Percentiles rank a stretch among this genome's conserved stretches.
Conservation (phyloP, 2,329 filamentous ascomycete species). For the Colletotrichum camelliae region DNA sequence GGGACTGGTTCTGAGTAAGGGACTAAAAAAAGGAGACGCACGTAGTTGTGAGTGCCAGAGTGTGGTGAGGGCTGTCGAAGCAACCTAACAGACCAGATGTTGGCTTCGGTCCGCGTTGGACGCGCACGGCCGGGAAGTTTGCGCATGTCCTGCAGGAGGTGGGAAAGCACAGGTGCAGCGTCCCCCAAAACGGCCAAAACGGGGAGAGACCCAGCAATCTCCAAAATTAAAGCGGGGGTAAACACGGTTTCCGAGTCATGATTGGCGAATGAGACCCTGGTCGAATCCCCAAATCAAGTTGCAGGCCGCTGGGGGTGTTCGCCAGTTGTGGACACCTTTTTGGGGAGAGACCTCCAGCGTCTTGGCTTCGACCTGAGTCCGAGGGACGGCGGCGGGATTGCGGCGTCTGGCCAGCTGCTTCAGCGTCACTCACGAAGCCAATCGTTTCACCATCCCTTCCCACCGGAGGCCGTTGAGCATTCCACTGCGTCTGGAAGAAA, state of each 20-base stretch:
- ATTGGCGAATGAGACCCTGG: background rate
- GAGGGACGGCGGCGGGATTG: background rate
- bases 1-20: background rate
- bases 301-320: background rate
- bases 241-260: background rate
- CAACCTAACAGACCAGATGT: slow-evolving; percentile 10
- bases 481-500: background rate
- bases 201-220: background rate
- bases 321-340: background rate
- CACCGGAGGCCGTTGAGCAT: background rate
- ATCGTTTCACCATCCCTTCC: slow-evolving; percentile 19
- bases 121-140: slow-evolving; percentile 19
- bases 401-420: background rate
- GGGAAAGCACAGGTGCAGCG: slow-evolving; percentile 10
- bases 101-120: slow-evolving; percentile 9
- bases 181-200: background rate
- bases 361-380: background rate
- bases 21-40: slow-evolving; percentile 3
- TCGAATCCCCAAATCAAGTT: background rate
- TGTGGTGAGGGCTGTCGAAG: slow-evolving; percentile 12
- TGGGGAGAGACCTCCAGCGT: background rate
- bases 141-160: slow-evolving; percentile 19
- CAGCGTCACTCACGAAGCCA: slow-evolving; percentile 2
- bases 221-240: background rate
- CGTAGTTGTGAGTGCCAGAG: background rate